Percentiles rank a stretch among this genome's conserved stretches.
These are phyloP conservation scores for Backusella psychrophila DNA, from an alignment of 192 early-diverging fungal genomes.

Conservation along the genomic window DNA sequence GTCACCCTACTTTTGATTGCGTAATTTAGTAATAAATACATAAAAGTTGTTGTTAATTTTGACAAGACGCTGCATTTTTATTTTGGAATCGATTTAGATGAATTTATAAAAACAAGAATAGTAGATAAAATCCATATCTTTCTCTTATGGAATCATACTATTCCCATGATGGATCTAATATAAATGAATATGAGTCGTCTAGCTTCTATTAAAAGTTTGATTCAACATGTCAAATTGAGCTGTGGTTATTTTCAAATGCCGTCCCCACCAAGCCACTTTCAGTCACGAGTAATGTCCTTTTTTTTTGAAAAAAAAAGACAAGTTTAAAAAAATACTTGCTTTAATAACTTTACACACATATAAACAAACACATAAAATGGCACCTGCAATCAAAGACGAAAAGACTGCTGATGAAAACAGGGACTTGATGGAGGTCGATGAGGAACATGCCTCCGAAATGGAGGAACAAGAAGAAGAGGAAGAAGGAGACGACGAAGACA, in stretches of 20 bases:
- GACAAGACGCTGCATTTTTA: no score
- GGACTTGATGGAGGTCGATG: conserved; percentile 5
- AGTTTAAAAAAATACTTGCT: background rate
- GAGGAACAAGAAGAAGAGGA: conserved; percentile 18
- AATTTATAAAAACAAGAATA: no score
- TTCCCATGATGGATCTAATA: background rate
- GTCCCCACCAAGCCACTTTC: background rate
- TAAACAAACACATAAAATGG: background rate
- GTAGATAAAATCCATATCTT: no score
- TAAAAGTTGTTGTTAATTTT: background rate
- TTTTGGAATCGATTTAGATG: no score
- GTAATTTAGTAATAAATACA: background rate
- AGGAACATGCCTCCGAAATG: background rate
- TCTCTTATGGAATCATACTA: no score
- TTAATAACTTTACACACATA: background rate
- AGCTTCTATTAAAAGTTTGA: no score
- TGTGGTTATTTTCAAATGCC: background rate
- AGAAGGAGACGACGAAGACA: conserved; percentile 26
- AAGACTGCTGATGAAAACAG: background rate
- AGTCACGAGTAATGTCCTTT: conserved; percentile 2
- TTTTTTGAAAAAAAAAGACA: background rate
- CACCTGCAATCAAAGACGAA: conserved; percentile 14
- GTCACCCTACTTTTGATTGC: background rate
- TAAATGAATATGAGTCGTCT: background rate
- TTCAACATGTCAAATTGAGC: background rate